Percentiles rank a stretch among this genome's conserved stretches.
phyloP scores from a whole-genome alignment of 495 filamentous ascomycete species.

The Aspergillus campestris region DNA sequence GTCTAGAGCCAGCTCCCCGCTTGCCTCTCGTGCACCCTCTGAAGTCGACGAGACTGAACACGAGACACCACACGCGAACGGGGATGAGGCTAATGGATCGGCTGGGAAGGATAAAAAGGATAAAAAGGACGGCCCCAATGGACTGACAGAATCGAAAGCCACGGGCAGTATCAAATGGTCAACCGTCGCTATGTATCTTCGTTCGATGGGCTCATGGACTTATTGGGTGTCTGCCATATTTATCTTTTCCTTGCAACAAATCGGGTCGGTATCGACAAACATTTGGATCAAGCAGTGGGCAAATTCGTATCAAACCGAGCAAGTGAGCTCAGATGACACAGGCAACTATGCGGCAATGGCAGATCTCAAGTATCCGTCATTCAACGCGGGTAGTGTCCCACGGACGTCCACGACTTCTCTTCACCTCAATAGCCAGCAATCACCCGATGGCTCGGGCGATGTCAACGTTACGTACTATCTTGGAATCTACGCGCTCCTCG shows the following conservation, averaged over 20 bases:
- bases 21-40: slow-evolving; percentile 68
- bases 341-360: slow-evolving; percentile 34
- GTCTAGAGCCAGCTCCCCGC: slow-evolving; percentile 56
- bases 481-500: slow-evolving; percentile 70
- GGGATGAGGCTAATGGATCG: slow-evolving; percentile 29
- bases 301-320: slow-evolving; percentile 45
- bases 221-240: slow-evolving; percentile 73
- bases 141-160: slow-evolving; percentile 64
- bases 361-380: slow-evolving; percentile 33
- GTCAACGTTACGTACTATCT: slow-evolving; percentile 83
- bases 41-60: slow-evolving; percentile 27
- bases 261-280: slow-evolving; percentile 75
- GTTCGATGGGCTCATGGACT: slow-evolving; percentile 87
- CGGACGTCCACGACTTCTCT: slow-evolving; percentile 23
- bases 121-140: slow-evolving; percentile 44
- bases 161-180: slow-evolving; percentile 77
- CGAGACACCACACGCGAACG: slow-evolving; percentile 12
- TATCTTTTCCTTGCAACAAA: slow-evolving; percentile 72
- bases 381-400: slow-evolving; percentile 33
- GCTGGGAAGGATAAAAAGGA: slow-evolving; percentile 31
- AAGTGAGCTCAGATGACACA: slow-evolving; percentile 14
- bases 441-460: slow-evolving; percentile 26
- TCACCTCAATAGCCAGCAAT: slow-evolving; percentile 19
- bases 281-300: slow-evolving; percentile 94
- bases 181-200: slow-evolving; percentile 76